Percentiles rank a stretch among this genome's conserved stretches.
phyloP scores from a whole-genome alignment of 23 red algal genomes.

The Agarophyton chilense region DNA sequence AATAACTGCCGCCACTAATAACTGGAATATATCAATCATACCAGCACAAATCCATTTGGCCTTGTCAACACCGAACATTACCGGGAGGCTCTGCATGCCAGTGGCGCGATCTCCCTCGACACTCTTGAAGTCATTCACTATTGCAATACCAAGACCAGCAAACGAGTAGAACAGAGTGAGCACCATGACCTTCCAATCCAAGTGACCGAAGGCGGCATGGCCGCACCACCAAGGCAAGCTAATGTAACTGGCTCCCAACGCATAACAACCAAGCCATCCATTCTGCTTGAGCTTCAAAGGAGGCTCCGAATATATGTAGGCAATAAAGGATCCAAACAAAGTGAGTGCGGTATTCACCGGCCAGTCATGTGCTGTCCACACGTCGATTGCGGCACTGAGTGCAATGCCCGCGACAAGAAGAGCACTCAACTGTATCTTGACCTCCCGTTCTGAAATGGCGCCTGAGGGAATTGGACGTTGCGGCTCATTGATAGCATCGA shows the following conservation, averaged over 20 bases:
- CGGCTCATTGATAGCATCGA: slow-evolving; percentile 99
- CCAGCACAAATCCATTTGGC: slow-evolving; percentile 97
- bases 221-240: slow-evolving; percentile 98
- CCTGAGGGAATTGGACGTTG: slow-evolving; percentile 98
- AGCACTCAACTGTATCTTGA: slow-evolving; percentile 86
- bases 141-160: slow-evolving; percentile 95
- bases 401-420: slow-evolving; percentile 77
- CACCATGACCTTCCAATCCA: slow-evolving; percentile 96
- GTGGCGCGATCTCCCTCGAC: slow-evolving; percentile 89
- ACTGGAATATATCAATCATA: slow-evolving; percentile 97
- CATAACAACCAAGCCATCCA: slow-evolving; percentile 97
- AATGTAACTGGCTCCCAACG: slow-evolving; percentile 96
- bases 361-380: slow-evolving; percentile 79
- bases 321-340: slow-evolving; percentile 83
- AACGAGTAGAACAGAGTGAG: slow-evolving; percentile 99
- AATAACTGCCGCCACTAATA: slow-evolving; percentile 88
- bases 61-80: slow-evolving; percentile 90
- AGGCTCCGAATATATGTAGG: slow-evolving; percentile 97
- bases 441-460: slow-evolving; percentile 78
- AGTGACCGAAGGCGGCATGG: slow-evolving; percentile 81
- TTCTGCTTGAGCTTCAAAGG: slow-evolving; percentile 99
- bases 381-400: slow-evolving; percentile 72
- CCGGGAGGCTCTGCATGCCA: slow-evolving; percentile 88
- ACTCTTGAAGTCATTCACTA: slow-evolving; percentile 99
- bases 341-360: slow-evolving; percentile 74